Percentiles rank a stretch among this genome's conserved stretches.
Evolutionary conservation across 1,284 basidiomycete genomes (phyloP).

Genomic region (Papiliotrema nemorosa): DNA sequence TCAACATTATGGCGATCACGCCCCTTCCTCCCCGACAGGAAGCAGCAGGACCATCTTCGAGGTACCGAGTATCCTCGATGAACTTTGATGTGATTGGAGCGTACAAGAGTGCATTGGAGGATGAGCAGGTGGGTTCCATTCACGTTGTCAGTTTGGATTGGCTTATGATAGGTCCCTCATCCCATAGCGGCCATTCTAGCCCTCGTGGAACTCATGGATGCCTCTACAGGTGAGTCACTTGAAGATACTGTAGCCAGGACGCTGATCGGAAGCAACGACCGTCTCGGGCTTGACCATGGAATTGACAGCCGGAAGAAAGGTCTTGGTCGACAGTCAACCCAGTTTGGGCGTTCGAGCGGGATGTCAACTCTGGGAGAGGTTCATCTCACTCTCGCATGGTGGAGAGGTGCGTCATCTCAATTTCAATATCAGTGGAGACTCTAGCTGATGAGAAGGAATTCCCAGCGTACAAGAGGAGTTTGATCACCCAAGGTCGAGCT

Average conservation of each 20-base stretch:
- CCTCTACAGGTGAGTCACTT: conserved; percentile 39
- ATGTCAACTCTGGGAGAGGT: conserved; percentile 49
- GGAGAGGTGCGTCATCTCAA: conserved; percentile 40
- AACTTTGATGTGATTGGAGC: conserved; percentile 44
- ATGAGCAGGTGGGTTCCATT: conserved; percentile 38
- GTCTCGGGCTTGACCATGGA: conserved; percentile 44
- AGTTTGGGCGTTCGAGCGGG: conserved; percentile 47
- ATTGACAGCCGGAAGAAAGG: conserved; percentile 34
- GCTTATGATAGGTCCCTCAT: conserved; percentile 32
- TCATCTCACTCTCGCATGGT: conserved; percentile 35
- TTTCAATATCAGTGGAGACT: too few species aligned
- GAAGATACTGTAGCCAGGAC: not conserved
- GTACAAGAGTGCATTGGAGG: conserved; percentile 40
- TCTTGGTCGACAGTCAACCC: conserved; percentile 41
- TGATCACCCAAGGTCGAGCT: conserved; percentile 45
- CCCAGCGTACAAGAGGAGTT: conserved; percentile 36
- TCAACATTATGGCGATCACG: conserved; percentile 2
- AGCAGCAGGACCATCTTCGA: conserved; percentile 4
- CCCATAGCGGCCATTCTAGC: conserved; percentile 51
- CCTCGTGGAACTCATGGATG: conserved; percentile 47
- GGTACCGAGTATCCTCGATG: conserved; percentile 4
- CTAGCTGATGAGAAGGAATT: conserved; percentile 34
- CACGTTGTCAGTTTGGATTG: not conserved
- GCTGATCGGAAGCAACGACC: conserved; percentile 35
- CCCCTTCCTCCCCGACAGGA: conserved; percentile 1